A percentile compares a stretch with the other conserved stretches of the same genome.
These are phyloP conservation scores for Cladosporium velox DNA, from an alignment of 2,329 filamentous ascomycete species.

Conservation along the genomic window DNA sequence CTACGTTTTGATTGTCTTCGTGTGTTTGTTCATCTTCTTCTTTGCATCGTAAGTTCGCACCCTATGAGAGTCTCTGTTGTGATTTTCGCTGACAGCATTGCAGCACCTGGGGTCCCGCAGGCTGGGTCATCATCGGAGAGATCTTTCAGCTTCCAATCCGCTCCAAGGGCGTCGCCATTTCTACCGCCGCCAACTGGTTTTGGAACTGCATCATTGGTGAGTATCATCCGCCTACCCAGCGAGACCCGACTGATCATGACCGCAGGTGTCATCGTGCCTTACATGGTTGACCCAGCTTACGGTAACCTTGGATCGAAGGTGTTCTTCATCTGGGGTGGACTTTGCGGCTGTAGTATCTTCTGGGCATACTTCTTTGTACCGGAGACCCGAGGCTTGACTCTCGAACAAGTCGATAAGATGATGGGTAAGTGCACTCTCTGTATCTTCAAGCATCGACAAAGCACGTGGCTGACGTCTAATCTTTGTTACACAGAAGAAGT, in stretches of 20 bases:
- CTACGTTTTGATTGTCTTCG: conserved; percentile 71
- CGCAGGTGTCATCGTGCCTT: conserved; percentile 71
- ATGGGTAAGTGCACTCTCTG: conserved; percentile 36
- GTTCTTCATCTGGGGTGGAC: conserved; percentile 50
- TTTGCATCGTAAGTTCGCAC: conserved; percentile 61
- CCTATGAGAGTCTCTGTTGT: not conserved
- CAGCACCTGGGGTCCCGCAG: conserved; percentile 59
- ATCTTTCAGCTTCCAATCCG: conserved; percentile 72
- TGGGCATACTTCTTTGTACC: conserved; percentile 44
- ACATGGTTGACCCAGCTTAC: conserved; percentile 63
- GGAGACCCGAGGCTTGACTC: conserved; percentile 43
- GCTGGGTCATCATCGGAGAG: conserved; percentile 71
- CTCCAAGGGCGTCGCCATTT: conserved; percentile 68
- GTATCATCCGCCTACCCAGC: not conserved
- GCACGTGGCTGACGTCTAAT: not conserved
- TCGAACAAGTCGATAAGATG: conserved; percentile 41
- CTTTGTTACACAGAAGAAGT: conserved; percentile 39
- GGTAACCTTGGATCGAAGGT: conserved; percentile 55
- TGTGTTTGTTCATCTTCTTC: conserved; percentile 90
- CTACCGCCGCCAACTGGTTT: conserved; percentile 87
- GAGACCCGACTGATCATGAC: conserved; percentile 33
- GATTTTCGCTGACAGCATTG: not conserved
- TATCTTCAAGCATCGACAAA: no score
- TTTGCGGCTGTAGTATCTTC: conserved; percentile 36
- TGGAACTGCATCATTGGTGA: conserved; percentile 65